Percentiles rank a stretch among this genome's conserved stretches.
Conservation (phyloP, 2,329 filamentous ascomycete genomes). For the Pseudogymnoascus sp. region DNA sequence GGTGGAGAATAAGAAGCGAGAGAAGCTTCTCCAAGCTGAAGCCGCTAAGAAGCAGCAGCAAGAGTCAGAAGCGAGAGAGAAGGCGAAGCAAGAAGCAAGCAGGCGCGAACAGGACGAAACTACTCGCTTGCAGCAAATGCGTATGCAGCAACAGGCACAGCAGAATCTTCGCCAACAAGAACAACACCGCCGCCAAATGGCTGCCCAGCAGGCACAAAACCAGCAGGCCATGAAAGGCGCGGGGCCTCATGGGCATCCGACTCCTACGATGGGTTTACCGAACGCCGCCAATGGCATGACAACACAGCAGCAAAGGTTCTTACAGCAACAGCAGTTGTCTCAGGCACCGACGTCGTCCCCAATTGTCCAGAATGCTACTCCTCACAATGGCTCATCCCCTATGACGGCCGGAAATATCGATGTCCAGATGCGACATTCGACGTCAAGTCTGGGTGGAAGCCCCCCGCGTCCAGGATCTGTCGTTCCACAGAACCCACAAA, state of each 20-base stretch:
- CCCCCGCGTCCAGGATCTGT: conserved; percentile 59
- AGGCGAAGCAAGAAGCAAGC: conserved; percentile 26
- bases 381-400: conserved; percentile 57
- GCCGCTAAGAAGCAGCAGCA: conserved; percentile 39
- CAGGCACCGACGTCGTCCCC: conserved; percentile 63
- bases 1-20: conserved; percentile 66
- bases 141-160: conserved; percentile 24
- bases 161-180: conserved; percentile 31
- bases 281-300: conserved; percentile 29
- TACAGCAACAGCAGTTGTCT: conserved; percentile 40
- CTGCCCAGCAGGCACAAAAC: conserved; percentile 34
- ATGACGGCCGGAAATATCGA: conserved; percentile 43
- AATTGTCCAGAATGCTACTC: conserved; percentile 52
- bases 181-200: conserved; percentile 27
- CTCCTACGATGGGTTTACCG: conserved; percentile 29
- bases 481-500: conserved; percentile 46
- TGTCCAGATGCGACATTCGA: conserved; percentile 56
- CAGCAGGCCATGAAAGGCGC: conserved; percentile 30
- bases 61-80: conserved; percentile 39
- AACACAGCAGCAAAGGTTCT: conserved; percentile 28
- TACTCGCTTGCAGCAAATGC: conserved; percentile 16
- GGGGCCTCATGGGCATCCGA: conserved; percentile 37
- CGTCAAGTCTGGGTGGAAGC: conserved; percentile 60
- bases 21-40: conserved; percentile 56
- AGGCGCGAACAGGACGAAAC: conserved; percentile 28